Base-by-base conservation (phyloP, 257 asterid species). In the Dorcoceras hygrometricum region DNA sequence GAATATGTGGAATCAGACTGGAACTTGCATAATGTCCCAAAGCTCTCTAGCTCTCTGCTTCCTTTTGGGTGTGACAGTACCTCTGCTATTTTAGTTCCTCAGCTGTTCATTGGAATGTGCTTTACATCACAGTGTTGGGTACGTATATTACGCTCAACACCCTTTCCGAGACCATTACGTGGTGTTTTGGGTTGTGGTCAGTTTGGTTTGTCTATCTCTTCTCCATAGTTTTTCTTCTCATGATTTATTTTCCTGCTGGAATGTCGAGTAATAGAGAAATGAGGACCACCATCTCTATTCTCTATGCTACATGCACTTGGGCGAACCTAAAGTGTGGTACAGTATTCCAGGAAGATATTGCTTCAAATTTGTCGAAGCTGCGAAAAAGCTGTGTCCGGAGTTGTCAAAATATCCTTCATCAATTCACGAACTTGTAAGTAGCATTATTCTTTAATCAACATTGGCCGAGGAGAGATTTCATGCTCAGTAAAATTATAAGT, bases 71-170 rank as follows among this genome's bases (percentile, higher is more conserved):
- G 85, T 72, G 8, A 66, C 29, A 59, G 46, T 25, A 78, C 63
- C 63, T 79, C 94, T 74, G 25, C 79, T 31, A 53, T 76, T 48
- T 75, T 78, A 32, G 64, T 60, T 72, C 95, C 97, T 61, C 86
- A 76, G 51, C 76, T 81, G 68, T 82, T 57, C 70, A 11, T 89
- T 32, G 99, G 95, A 65, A 88, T 86, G 96, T 90, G 99, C 84
- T 88, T 93, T 71, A 79, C 95, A 58, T 85, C 99, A 7, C 79
- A 65, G 62, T 79, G 79, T 51, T 93, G 99, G 99, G 99, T 93
- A 60, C 73, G 57, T 64, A 62, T 12, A 64, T 55, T 68, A 1
- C 63, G 43, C 58, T 50, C 57, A 57, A 32, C 14, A 18, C 22
- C 8, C 36, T 68, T 63, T 10, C 10, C 10, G 20, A 55, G 29